Percentiles rank a stretch among this genome's conserved stretches.
Evolutionary conservation across 768 basidiomycete species (phyloP).

Genomic region (Tephrocybe rancida): DNA sequence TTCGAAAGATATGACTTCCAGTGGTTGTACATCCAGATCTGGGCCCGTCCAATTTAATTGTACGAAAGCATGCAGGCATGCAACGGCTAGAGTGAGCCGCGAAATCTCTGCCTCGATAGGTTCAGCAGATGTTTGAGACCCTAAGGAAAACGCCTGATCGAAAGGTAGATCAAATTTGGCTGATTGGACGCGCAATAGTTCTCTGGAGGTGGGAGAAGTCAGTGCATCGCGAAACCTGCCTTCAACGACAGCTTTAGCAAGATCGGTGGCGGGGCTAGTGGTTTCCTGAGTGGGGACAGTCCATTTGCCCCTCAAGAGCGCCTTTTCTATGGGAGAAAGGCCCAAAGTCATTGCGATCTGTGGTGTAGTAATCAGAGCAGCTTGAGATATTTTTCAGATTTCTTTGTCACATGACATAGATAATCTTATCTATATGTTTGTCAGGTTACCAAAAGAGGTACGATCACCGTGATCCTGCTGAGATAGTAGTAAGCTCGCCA

Average conservation of each 20-base stretch:
- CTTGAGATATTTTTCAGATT: slow-evolving; percentile 7
- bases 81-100: slow-evolving; percentile 68
- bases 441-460: background rate
- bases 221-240: slow-evolving; percentile 60
- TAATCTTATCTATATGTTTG: slow-evolving; percentile 3
- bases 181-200: slow-evolving; percentile 36
- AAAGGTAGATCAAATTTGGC: slow-evolving; percentile 31
- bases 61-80: slow-evolving; percentile 86
- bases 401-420: slow-evolving; percentile 5
- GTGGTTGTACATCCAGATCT: slow-evolving; percentile 61
- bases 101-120: slow-evolving; percentile 48
- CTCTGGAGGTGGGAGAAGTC: slow-evolving; percentile 44
- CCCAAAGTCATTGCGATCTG: slow-evolving; percentile 21
- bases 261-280: slow-evolving; percentile 25
- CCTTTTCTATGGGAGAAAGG: slow-evolving; percentile 48
- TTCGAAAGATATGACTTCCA: slow-evolving; percentile 38
- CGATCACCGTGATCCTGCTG: background rate
- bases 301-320: slow-evolving; percentile 56
- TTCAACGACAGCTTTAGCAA: slow-evolving; percentile 59
- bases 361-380: background rate
- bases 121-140: slow-evolving; percentile 12
- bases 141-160: slow-evolving; percentile 38
- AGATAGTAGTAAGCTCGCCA: background rate
- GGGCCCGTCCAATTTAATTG: slow-evolving; percentile 99
- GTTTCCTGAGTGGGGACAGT: slow-evolving; percentile 25